phyloP scores from a whole-genome alignment of 768 basidiomycete genomes.

The Pholiota microspora region DNA sequence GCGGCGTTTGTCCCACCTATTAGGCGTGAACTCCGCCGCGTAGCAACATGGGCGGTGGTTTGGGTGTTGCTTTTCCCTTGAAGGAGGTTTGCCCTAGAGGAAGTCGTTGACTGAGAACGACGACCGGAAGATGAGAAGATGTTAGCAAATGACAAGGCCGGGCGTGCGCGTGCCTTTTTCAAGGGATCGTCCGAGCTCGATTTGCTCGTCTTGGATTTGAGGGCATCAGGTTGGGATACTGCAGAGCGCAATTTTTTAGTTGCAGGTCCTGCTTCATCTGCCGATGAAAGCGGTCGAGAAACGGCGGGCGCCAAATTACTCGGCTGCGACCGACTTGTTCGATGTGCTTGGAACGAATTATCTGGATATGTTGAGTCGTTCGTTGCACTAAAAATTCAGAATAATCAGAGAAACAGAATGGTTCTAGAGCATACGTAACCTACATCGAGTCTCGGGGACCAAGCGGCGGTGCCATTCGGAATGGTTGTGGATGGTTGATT shows the following conservation, averaged over 20 bases:
- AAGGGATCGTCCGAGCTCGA: slow-evolving; percentile 62
- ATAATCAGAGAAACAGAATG: slow-evolving; percentile 16
- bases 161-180: slow-evolving; percentile 92
- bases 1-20: slow-evolving; percentile 52
- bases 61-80: slow-evolving; percentile 52
- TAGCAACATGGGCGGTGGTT: slow-evolving; percentile 37
- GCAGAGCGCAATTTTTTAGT: slow-evolving; percentile 74
- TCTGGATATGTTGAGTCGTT: slow-evolving; percentile 53
- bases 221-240: slow-evolving; percentile 47
- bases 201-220: slow-evolving; percentile 61
- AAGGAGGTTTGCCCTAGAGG: slow-evolving; percentile 54
- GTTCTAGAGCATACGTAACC: slow-evolving; percentile 18
- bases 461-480: slow-evolving; percentile 52
- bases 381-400: slow-evolving; percentile 39
- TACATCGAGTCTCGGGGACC: slow-evolving; percentile 67
- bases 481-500: slow-evolving; percentile 46
- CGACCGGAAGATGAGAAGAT: slow-evolving; percentile 84
- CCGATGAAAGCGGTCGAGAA: slow-evolving; percentile 74
- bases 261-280: slow-evolving; percentile 78
- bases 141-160: slow-evolving; percentile 84
- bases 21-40: slow-evolving; percentile 74
- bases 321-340: slow-evolving; percentile 42
- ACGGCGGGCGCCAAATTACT: slow-evolving; percentile 41
- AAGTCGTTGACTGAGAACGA: slow-evolving; percentile 71
- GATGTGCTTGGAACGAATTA: slow-evolving; percentile 54